Base-by-base conservation (phyloP, 192 early-diverging fungal species). In the Bifiguratus adelaidae region DNA sequence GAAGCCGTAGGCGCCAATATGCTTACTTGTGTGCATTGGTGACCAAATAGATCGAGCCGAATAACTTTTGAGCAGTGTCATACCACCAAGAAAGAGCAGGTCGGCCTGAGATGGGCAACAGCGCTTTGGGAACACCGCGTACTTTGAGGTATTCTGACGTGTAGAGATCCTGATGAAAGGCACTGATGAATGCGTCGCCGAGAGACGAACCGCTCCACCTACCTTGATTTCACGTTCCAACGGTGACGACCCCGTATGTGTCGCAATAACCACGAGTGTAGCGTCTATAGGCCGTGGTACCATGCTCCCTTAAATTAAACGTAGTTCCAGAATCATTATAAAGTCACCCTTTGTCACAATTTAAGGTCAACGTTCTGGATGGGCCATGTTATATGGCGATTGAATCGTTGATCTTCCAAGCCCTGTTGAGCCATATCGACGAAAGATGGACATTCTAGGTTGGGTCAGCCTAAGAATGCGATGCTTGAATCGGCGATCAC, bases 11-110 rank as follows among this genome's bases (percentile, higher is more conserved):
- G 30, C 12, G 34, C 18, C 12, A 32, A 44, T 4, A 36, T 0
- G 42, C 56, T 60, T 52, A 67, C 64, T 56, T 61, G 41, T 56
- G 41, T 28, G 64, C 59, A 44, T 61, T 59, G 34, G 59, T 42
- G 4, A 61, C 44, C 7, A 67, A 41, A 38, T 49, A 58, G 7
- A 53, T 30, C 21, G 55, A 5, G 0, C 29, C 22, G 36, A 44
- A 58, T 7, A 50, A 24, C 4, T 12, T 20, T 8, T 25, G 16
- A 3, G 30, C 34, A 9, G 36, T 22, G 23, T 55, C 34, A 42
- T 41, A 52, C 46, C 47, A 68, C 65, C 65, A 68, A 13, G 44
- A 37, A n/a, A 70, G 45, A 4, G 47, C 47, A 43, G 68, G 53
- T 30, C 30, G 46, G 4, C 63, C 63, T 26, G 61, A 62, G 18